phyloP scores from a whole-genome alignment of 345 rosid genomes.

The Geranium brycei region DNA sequence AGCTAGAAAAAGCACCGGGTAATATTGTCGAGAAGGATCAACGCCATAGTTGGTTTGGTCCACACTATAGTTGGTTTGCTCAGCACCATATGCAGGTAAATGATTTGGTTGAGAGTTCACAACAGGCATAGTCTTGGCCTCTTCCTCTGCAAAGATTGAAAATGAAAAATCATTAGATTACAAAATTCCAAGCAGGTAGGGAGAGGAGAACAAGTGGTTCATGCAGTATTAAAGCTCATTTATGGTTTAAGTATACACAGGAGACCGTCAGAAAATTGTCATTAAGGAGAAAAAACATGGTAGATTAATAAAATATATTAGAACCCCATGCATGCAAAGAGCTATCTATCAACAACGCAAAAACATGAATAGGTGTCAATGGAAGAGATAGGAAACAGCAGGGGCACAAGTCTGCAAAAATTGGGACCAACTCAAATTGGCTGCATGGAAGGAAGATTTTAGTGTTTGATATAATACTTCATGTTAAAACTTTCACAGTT shows the following conservation, averaged over 20 bases:
- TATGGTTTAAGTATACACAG: not conserved
- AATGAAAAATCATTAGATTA: not conserved
- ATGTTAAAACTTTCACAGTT: not conserved
- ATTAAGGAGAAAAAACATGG: not conserved
- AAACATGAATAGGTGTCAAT: too few species aligned
- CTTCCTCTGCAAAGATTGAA: slow-evolving; percentile 35
- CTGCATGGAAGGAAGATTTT: too few species aligned
- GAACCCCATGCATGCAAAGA: too few species aligned
- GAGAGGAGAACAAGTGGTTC: not conserved
- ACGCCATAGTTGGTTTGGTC: slow-evolving; percentile 22
- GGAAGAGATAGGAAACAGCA: too few species aligned
- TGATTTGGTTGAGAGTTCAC: slow-evolving; percentile 28
- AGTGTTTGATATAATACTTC: not conserved
- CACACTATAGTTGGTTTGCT: slow-evolving; percentile 22
- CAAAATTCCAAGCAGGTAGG: not conserved
- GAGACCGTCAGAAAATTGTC: not conserved
- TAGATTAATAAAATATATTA: too few species aligned
- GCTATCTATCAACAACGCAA: too few species aligned
- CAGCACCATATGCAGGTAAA: slow-evolving; percentile 17
- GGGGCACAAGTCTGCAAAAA: too few species aligned
- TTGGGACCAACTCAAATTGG: too few species aligned
- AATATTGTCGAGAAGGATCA: slow-evolving; percentile 29
- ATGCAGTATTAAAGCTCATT: not conserved
- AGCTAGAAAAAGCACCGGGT: slow-evolving; percentile 26
- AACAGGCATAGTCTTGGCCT: slow-evolving; percentile 23